Conservation (phyloP, 2,329 filamentous ascomycete genomes). For the Fusarium buharicum region DNA sequence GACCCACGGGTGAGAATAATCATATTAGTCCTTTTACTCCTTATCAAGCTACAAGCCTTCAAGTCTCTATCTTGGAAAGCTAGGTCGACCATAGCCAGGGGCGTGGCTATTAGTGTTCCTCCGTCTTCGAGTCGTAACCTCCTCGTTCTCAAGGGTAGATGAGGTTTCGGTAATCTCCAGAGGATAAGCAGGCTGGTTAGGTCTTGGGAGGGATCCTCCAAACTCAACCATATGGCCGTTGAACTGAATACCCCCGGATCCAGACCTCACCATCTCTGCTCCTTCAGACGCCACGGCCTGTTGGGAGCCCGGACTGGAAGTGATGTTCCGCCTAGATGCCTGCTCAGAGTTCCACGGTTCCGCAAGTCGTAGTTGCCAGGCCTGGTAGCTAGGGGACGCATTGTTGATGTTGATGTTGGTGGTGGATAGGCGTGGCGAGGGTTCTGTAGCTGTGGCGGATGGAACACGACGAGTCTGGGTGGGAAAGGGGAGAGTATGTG, state of each 20-base stretch:
- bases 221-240: constrained; percentile 39
- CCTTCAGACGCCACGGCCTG: constrained; percentile 10
- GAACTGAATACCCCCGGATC: constrained; percentile 41
- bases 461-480: constrained; percentile 21
- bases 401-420: constrained; percentile 16
- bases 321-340: constrained; percentile 13
- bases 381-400: constrained; percentile 20
- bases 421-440: constrained; percentile 24
- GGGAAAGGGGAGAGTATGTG: neutral
- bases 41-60: neutral
- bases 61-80: neutral
- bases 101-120: neutral
- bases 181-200: constrained; percentile 22
- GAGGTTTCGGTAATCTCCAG: constrained; percentile 25
- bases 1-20: no score
- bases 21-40: neutral
- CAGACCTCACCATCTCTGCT: constrained; percentile 40
- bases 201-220: constrained; percentile 25
- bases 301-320: neutral
- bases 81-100: neutral
- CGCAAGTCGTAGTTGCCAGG: constrained; percentile 24
- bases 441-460: constrained; percentile 36
- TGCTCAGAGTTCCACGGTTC: constrained; percentile 33
- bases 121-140: neutral
- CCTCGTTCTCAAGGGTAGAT: constrained; percentile 10